Evolutionary conservation across 2,329 filamentous ascomycete species (phyloP), one percentile per base, ranked within the genome.

Genomic region (Geosmithia morbida): DNA sequence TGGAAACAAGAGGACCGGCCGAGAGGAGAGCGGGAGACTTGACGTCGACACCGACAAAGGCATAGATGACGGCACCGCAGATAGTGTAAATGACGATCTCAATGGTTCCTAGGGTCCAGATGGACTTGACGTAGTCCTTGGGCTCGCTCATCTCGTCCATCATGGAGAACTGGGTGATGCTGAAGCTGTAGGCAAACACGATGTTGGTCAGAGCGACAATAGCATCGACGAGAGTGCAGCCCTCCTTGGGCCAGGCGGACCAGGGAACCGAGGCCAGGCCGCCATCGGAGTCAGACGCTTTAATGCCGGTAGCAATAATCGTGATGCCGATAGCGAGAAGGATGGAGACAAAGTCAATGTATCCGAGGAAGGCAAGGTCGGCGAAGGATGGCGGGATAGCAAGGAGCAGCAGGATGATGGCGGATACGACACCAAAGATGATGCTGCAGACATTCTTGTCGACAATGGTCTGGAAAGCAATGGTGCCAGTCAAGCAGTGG

Each of bases 401-500:
- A 26, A 72, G 54, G 26, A 68, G 11, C 16, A 71, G 63, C 30
- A 72, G 60, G 46, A 72, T 61, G 43, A 72, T 62, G 33, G 66
- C 68, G 2, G 68, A 70, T 20, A 71, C 61, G 43, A 69, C 61
- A 29, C 64, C 64, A 50, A 71, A 72, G 46, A 67, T 62, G 43
- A 72, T 55, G 18, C 66, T 66, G 60, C 69, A 72, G 16, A 61
- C 56, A 44, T 59, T 74, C 51, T 82, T 71, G 3, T 74, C 60
- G 4, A 79, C 79, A 46, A 86, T 67, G 46, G 71, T 77, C 54
- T 79, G 79, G 61, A 85, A 75, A 53, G 81, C 81, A 55, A 85
- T 81, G 30, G 72, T 74, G 53, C 85, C 85, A 0, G 81, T 84
- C 51, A 86, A 65, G 46, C 83, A 69, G 62, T 87, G 84, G n/a